Evolutionary conservation across 2,329 filamentous ascomycete species (phyloP), one percentile per base, ranked within the genome.

Genomic region (Endocalyx cinctus): DNA sequence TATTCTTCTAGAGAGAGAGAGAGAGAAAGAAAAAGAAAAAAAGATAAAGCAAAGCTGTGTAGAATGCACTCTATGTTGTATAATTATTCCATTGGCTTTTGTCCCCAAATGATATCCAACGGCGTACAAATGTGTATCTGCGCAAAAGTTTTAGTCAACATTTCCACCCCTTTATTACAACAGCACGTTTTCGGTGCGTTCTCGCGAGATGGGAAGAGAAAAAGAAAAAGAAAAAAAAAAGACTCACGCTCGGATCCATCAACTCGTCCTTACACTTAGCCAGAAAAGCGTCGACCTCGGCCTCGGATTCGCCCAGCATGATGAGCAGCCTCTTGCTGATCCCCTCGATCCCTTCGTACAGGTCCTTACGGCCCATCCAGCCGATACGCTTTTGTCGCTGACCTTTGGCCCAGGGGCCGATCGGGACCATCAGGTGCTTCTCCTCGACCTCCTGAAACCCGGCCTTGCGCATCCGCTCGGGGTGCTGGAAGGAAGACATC

Each of bases 291-390:
- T 39, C 35, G 12, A 47, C 40, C 27, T 40, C 39, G 27, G 28
- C 43, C 16, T 31, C 35, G 25, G 27, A 34, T 12, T 36, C 36
- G 27, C 49, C 49, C 59, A 59, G 53, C 55, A 41, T 33, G 14
- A 37, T 15, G 29, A 58, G 27, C 57, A 50, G 29, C 34, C 38
- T 36, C 34, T 45, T 41, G 25, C 41, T 42, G 26, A 51, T 46
- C 12, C 37, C 47, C 22, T 50, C 46, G 19, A 51, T 38, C 12
- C 43, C 46, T 11, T 43, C 43, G 29, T 42, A 34, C 5, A 52
- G 29, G 26, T 52, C 45, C 25, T 46, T 43, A 28, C 42, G 38
- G n/a, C 28, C 38, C 43, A 45, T 48, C 37, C 38, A 39, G 23
- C 41, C 48, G 14, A 51, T 29, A 19, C 40, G 41, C 38, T 48